A percentile compares a stretch with the other conserved stretches of the same genome.
Evolutionary conservation across 306 rosid species (phyloP).

Genomic region (Alnus glutinosa): DNA sequence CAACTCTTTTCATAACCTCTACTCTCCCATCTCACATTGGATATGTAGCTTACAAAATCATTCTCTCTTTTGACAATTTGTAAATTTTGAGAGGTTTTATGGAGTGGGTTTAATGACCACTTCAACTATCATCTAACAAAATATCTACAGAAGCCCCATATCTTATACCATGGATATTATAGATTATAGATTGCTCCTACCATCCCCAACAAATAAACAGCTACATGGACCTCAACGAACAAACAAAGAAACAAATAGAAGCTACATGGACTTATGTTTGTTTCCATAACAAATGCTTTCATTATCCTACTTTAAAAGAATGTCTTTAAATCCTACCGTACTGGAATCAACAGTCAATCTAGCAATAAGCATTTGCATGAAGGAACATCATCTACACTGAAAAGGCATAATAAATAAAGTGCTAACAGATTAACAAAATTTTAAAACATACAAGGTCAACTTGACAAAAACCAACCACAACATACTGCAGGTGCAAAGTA

Average conservation of each 20-base stretch:
- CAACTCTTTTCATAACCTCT: too few relatives aligned
- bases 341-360: background rate
- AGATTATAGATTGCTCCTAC: background rate
- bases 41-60: too few relatives aligned
- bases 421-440: background rate
- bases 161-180: too few relatives aligned
- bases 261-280: background rate
- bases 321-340: background rate
- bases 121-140: background rate
- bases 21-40: too few relatives aligned
- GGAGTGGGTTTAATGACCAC: background rate
- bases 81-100: background rate
- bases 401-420: background rate
- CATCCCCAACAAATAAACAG: background rate
- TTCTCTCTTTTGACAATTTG: too few relatives aligned
- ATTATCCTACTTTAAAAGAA: background rate
- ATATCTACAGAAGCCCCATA: background rate
- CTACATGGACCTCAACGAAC: too few relatives aligned
- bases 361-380: background rate
- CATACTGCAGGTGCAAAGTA: too few relatives aligned
- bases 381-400: background rate
- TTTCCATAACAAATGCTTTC: slow-evolving; percentile 1
- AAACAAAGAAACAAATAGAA: background rate
- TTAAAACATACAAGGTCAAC: too few relatives aligned
- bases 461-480: too few relatives aligned